Base-by-base conservation (phyloP, 2,329 filamentous ascomycete genomes). In the Diaporthe sp. region DNA sequence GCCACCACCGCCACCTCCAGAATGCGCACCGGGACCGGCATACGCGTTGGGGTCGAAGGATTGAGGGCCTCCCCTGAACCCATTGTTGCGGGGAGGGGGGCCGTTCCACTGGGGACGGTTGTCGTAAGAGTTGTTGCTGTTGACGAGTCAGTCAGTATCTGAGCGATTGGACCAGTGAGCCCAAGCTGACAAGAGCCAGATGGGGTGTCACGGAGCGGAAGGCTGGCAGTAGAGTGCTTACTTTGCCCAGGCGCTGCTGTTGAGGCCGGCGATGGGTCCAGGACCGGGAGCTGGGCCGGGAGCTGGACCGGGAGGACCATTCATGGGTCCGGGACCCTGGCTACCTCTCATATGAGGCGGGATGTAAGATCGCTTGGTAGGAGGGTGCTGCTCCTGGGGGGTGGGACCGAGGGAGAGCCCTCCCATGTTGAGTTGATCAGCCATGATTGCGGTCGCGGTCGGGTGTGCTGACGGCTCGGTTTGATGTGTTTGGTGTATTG, bases 381-480 rank as follows among this genome's bases (percentile, higher is more conserved):
- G 78, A 72, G 78, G 79, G 58, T 81, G 80, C 73, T 83, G 82
- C 44, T 85, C 84, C 63, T 81, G 80, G 72, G 83, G 81, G 42
- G 84, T 84, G 75, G 84, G 83, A 75, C 86, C 91, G 78, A 96
- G 88, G 85, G 87, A 93, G 82, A 96, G 88, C 83, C 92, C 91
- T 84, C 89, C 90, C 91, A 96, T 95, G 88, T 95, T 95, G 82
- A 97, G 90, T 88, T 96, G 93, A 82, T 95, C 93, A 85, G 94
- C 94, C 94, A 95, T 95, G 83, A 85, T 93, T 87, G 81, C 81
- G 81, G 71, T 78, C 60, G 73, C 67, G 37, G 72, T 67, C 60
- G 49, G 49, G n/a, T 58, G 42, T 55, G 42, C 58, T 76, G 63
- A 76, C 53, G 75, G 71, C 73, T 78, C 72, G 77, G 75, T 76